Conservation (phyloP, 306 rosid genomes). For the Quercus robur region DNA sequence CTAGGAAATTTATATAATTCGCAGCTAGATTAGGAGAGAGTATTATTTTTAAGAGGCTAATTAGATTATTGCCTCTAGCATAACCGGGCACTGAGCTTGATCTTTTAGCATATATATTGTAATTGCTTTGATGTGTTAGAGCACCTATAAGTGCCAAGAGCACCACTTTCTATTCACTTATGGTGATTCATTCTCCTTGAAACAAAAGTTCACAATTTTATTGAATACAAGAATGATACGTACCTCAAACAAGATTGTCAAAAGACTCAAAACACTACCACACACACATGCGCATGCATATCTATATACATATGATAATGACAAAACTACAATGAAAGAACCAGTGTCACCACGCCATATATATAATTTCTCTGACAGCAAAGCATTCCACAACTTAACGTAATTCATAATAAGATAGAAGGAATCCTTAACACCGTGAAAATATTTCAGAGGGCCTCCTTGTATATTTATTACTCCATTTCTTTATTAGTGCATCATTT, state of each 20-base stretch:
- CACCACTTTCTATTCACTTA: not conserved
- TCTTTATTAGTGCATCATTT: not conserved
- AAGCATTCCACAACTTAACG: no score
- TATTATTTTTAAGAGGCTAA: not conserved
- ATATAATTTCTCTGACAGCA: no score
- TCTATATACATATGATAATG: not conserved
- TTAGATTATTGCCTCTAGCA: not conserved
- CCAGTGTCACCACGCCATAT: not conserved
- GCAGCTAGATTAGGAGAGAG: no score
- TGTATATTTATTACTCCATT: not conserved
- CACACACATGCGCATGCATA: not conserved
- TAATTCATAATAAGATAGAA: no score
- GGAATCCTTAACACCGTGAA: not conserved
- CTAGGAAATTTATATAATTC: not conserved
- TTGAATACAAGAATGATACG: not conserved
- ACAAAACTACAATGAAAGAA: not conserved
- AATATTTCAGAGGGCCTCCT: not conserved
- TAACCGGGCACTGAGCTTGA: not conserved
- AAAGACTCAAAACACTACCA: not conserved
- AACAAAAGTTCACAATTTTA: slow-evolving; percentile 4
- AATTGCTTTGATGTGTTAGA: slow-evolving; percentile 4
- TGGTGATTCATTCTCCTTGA: slow-evolving; percentile 10
- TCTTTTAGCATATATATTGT: slow-evolving; percentile 13
- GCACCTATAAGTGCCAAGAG: not conserved
- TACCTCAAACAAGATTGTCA: not conserved